Percentiles rank a stretch among this genome's conserved stretches.
These are phyloP conservation scores for Agaricales sp. DNA, from an alignment of 1,284 basidiomycete genomes.

Conservation along the genomic window DNA sequence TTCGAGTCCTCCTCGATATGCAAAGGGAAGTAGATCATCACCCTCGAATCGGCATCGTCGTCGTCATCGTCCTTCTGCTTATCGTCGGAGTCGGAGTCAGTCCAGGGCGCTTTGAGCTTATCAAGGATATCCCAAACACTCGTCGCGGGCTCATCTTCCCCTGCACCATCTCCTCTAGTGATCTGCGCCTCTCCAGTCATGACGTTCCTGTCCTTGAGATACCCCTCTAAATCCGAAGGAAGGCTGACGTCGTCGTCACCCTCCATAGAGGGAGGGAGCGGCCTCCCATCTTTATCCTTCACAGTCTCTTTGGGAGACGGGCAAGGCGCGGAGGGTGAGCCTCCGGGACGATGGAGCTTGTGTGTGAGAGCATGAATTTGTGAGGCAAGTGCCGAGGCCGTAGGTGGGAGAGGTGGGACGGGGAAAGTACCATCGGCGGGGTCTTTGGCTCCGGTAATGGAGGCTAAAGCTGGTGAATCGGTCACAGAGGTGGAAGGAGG, in stretches of 20 bases:
- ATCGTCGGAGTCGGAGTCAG: too few relatives aligned
- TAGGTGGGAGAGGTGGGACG: neutral
- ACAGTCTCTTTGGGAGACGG: neutral
- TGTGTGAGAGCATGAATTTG: neutral
- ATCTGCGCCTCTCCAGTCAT: neutral
- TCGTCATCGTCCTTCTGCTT: too few relatives aligned
- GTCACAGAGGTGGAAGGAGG: too few relatives aligned
- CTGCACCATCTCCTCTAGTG: neutral
- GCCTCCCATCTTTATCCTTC: neutral
- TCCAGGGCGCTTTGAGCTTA: neutral
- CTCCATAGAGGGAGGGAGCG: neutral
- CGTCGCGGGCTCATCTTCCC: neutral
- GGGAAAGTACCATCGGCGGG: neutral
- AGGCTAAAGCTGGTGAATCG: too few relatives aligned
- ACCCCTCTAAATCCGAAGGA: neutral
- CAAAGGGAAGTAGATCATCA: neutral
- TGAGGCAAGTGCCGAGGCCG: neutral
- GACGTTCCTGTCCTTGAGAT: neutral
- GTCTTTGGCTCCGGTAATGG: too few relatives aligned
- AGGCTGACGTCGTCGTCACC: neutral
- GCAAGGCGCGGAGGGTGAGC: neutral
- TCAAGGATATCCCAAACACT: neutral
- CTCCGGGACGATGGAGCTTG: neutral
- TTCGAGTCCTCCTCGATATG: neutral
- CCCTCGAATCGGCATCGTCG: neutral